Evolutionary conservation across 257 asterid genomes (phyloP), one percentile per base, ranked within the genome.

Genomic region (Solanum tarapatanum): DNA sequence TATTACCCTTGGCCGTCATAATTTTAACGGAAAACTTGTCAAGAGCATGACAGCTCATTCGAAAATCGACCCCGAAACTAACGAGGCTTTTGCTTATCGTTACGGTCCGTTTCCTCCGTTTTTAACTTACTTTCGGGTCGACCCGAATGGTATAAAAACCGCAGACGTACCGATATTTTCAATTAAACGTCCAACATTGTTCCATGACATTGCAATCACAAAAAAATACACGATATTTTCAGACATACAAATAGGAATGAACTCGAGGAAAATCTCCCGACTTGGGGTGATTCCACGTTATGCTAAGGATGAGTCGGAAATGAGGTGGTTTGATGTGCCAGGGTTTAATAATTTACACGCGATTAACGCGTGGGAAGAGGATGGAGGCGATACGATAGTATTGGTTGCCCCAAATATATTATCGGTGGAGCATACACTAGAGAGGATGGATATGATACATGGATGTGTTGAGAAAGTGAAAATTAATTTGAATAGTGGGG

Each of bases 11-110:
- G 92, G 94, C 64, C 95, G 97, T 24, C 91, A 90, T 35, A 96
- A 94, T 86, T 95, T 93, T 7, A 87, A 87, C 39, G 96, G 98
- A 2, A 89, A 89, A 80, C 91, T 94, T 1, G 8, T 11, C 2
- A 87, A 85, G 90, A 90, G 94, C 90, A 94, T 96, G 98, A 96
- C 98, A 1, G 98, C 98, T n/a, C 99, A 96, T 76, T 97, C 98
- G 8, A 95, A 95, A 89, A 88, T 83, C 0, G 98, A 95, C 36
- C 87, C 91, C 0, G 90, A 92, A 19, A 94, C 98, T 12, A 39
- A 77, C 33, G 84, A 94, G 64, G 87, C 94, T 13, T 96, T 94
- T 88, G 98, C 94, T 11, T 96, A 94, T 80, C 92, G 96, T 10
- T 93, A 92, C 89, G 94, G 96, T 19, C 92, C 94, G 13, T 12